Conservation (phyloP, 2,329 filamentous ascomycete genomes). For the Fusarium sp. region DNA sequence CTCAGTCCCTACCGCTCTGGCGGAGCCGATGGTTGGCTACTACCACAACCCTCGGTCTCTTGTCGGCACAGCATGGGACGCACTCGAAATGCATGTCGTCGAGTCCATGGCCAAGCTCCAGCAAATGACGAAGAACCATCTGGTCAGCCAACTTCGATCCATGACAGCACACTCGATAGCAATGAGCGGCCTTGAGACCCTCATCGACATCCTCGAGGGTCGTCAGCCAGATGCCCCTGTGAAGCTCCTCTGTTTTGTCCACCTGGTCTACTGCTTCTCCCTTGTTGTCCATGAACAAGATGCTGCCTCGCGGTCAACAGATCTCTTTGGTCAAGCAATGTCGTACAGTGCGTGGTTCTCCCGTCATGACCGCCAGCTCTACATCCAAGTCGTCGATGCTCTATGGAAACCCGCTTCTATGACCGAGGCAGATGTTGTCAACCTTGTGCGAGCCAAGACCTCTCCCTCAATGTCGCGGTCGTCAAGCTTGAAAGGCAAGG, state of each 20-base stretch:
- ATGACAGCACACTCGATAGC: conserved; percentile 60
- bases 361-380: conserved; percentile 55
- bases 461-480: conserved; percentile 37
- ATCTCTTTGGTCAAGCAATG: conserved; percentile 65
- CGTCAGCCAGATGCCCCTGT: conserved; percentile 57
- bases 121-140: conserved; percentile 57
- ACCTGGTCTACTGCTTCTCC: conserved; percentile 67
- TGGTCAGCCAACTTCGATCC: conserved; percentile 59
- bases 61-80: conserved; percentile 61
- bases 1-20: conserved; percentile 27
- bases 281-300: conserved; percentile 63
- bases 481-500: conserved; percentile 61
- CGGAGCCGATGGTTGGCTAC: conserved; percentile 47
- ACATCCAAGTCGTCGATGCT: conserved; percentile 60
- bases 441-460: conserved; percentile 45
- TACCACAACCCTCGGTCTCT: conserved; percentile 52
- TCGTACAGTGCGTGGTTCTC: conserved; percentile 61
- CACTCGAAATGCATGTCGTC: conserved; percentile 63
- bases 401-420: conserved; percentile 66
- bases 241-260: conserved; percentile 66
- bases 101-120: conserved; percentile 62
- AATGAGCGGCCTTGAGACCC: conserved; percentile 58
- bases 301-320: conserved; percentile 52
- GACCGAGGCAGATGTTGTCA: conserved; percentile 49
- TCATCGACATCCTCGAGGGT: conserved; percentile 60